Percentiles rank a stretch among this genome's conserved stretches.
phyloP scores from a whole-genome alignment of 805 yeast species.

The Lachancea fermentati region DNA sequence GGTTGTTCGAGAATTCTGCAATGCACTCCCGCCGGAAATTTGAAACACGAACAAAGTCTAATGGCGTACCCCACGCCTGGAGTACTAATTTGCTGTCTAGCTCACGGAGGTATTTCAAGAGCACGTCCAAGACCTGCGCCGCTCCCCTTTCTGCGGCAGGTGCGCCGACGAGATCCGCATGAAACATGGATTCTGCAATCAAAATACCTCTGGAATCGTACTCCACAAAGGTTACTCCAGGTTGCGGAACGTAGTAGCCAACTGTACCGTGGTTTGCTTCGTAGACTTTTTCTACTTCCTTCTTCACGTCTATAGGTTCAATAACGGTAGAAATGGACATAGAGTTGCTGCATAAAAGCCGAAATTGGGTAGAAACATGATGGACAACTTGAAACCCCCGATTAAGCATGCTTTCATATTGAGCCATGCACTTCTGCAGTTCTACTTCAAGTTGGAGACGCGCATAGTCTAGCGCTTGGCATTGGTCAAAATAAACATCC shows the following conservation, averaged over 20 bases:
- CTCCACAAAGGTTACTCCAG: constrained; percentile 3
- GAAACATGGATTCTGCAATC: constrained; percentile 2
- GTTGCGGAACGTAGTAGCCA: constrained; percentile 6
- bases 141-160: constrained; percentile 3
- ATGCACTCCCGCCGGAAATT: constrained; percentile 15
- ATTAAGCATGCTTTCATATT: constrained; percentile 1
- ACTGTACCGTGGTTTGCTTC: constrained; percentile 5
- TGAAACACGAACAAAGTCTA: constrained; percentile 12
- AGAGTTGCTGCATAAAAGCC: background rate
- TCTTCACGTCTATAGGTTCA: background rate
- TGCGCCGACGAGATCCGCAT: constrained; percentile 1
- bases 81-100: constrained; percentile 4
- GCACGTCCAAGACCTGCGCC: background rate
- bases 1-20: constrained; percentile 5
- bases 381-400: background rate
- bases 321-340: background rate
- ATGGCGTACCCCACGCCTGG: constrained; percentile 13
- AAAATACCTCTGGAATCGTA: background rate
- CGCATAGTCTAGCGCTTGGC: constrained; percentile 6
- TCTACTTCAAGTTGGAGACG: constrained; percentile 6
- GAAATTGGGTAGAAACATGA: background rate
- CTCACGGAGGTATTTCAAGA: background rate
- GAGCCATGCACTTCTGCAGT: constrained; percentile 6
- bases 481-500: constrained; percentile 1
- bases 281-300: constrained; percentile 1